Percentiles rank a stretch among this genome's conserved stretches.
These are phyloP conservation scores for Erucastrum elatum DNA, from an alignment of 345 rosid genomes.

Conservation along the genomic window DNA sequence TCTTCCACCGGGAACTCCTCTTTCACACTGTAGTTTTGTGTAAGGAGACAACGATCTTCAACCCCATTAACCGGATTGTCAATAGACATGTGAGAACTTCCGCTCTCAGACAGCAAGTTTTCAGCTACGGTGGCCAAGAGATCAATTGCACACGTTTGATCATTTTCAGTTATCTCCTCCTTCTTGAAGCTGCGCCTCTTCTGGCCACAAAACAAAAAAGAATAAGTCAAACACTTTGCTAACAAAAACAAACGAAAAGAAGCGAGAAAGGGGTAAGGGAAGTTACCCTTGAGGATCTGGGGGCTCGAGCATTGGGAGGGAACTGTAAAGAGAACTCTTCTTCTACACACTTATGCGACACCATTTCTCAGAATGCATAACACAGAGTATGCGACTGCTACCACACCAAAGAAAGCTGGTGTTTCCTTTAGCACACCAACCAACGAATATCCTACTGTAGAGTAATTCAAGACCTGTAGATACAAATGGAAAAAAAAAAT, in stretches of 20 bases:
- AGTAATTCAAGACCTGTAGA: conserved; percentile 8
- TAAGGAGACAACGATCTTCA: conserved; percentile 42
- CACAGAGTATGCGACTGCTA: conserved; percentile 33
- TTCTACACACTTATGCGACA: conserved; percentile 62
- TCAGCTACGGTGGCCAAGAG: conserved; percentile 95
- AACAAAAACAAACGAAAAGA: background rate
- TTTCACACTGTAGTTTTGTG: conserved; percentile 32
- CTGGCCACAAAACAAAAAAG: conserved; percentile 35
- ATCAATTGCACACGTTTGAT: conserved; percentile 68
- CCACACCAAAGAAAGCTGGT: conserved; percentile 6
- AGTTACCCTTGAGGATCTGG: conserved; percentile 87
- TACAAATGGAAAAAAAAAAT: background rate
- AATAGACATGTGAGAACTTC: conserved; percentile 40
- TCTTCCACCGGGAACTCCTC: conserved; percentile 45
- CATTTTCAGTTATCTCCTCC: conserved; percentile 54
- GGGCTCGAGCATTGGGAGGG: conserved; percentile 80
- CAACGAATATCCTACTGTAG: background rate
- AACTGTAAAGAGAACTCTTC: conserved; percentile 74
- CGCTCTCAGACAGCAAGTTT: conserved; percentile 57
- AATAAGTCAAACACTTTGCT: background rate
- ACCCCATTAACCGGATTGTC: conserved; percentile 43
- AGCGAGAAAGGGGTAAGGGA: background rate
- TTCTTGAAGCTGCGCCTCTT: conserved; percentile 62
- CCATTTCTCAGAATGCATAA: conserved; percentile 61
- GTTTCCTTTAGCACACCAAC: conserved; percentile 21